These are phyloP conservation scores for Daedalea quercina DNA, from an alignment of 768 basidiomycete genomes.

Conservation along the genomic window DNA sequence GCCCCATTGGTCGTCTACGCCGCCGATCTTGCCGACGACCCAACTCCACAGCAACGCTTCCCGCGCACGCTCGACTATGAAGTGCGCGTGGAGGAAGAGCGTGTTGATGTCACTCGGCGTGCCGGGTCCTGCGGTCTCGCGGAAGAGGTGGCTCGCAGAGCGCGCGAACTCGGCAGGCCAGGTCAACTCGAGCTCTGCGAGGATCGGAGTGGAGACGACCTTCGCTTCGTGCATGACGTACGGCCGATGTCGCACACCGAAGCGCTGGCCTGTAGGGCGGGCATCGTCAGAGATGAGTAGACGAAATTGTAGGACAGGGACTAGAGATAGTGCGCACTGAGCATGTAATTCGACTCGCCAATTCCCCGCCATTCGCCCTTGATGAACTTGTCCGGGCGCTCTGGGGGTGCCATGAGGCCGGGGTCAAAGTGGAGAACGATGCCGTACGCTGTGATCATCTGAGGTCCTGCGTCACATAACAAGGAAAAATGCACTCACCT, in stretches of 20 bases:
- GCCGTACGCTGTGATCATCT: constrained; percentile 23
- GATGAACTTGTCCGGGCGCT: constrained; percentile 14
- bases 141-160: constrained; percentile 27
- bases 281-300: neutral
- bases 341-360: constrained; percentile 26
- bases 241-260: constrained; percentile 30
- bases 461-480: neutral
- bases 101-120: constrained; percentile 22
- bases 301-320: neutral
- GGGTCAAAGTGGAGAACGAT: constrained; percentile 31
- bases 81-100: constrained; percentile 27
- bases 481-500: constrained; percentile 7
- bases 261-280: constrained; percentile 24
- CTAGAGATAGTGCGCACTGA: constrained; percentile 19
- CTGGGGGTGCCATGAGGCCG: constrained; percentile 23
- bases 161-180: constrained; percentile 25
- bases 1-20: constrained; percentile 17
- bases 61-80: constrained; percentile 28
- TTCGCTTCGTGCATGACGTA: constrained; percentile 37
- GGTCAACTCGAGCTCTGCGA: constrained; percentile 27
- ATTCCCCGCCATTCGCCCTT: constrained; percentile 34
- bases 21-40: constrained; percentile 27
- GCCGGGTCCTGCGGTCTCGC: constrained; percentile 24
- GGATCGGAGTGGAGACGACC: constrained; percentile 24
- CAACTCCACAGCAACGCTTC: constrained; percentile 33